Conservation (phyloP, 1,284 basidiomycete species). For the Malassezia vespertilionis region DNA sequence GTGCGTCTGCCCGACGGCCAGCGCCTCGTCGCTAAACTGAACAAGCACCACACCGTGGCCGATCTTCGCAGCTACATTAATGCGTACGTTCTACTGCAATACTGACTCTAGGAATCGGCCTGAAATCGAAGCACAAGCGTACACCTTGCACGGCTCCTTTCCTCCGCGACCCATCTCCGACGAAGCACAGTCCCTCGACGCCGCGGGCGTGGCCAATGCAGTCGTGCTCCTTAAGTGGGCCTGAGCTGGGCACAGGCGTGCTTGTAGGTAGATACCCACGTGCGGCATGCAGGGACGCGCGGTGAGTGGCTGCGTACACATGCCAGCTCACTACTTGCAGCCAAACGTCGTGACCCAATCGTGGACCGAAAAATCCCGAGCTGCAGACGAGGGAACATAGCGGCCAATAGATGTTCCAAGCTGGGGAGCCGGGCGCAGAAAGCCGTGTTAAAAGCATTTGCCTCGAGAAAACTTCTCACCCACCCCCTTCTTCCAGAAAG, state of each 20-base stretch:
- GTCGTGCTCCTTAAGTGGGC: constrained; percentile 33
- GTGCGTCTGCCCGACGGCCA: constrained; percentile 77
- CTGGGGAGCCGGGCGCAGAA: too few relatives aligned
- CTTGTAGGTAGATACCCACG: constrained; percentile 4
- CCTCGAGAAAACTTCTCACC: not conserved
- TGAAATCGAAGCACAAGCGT: constrained; percentile 31
- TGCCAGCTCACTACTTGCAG: constrained; percentile 10
- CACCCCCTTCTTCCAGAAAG: constrained; percentile 3
- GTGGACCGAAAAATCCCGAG: not conserved
- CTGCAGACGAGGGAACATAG: not conserved
- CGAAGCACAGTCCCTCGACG: constrained; percentile 32
- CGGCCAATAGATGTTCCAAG: too few relatives aligned
- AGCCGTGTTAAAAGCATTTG: constrained; percentile 1
- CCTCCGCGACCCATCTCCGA: constrained; percentile 42
- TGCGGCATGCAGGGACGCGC: not conserved
- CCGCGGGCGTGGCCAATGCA: constrained; percentile 38
- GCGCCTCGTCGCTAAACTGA: constrained; percentile 77
- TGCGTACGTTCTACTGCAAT: constrained; percentile 56
- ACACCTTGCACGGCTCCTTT: constrained; percentile 38
- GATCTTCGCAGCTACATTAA: constrained; percentile 80
- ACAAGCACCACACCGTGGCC: constrained; percentile 75
- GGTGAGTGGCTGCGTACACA: not conserved
- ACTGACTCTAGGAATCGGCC: constrained; percentile 24
- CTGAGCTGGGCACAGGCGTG: too few relatives aligned
- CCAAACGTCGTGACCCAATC: not conserved